Conservation (phyloP, 768 basidiomycete species). For the Punctularia strigosozonata region DNA sequence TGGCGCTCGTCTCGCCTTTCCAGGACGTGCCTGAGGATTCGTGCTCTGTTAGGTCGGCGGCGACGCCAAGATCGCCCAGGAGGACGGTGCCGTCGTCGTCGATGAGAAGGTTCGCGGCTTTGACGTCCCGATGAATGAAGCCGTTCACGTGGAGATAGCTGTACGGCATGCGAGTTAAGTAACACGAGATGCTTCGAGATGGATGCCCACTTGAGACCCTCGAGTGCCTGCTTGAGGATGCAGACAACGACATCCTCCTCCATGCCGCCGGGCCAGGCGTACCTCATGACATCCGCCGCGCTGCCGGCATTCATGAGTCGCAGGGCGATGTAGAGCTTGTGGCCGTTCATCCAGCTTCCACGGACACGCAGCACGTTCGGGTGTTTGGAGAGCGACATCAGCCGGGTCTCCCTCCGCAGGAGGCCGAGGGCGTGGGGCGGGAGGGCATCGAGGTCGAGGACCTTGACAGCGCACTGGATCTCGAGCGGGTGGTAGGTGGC, state of each 20-base stretch:
- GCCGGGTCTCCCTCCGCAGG: slow-evolving; percentile 73
- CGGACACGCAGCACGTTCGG: slow-evolving; percentile 90
- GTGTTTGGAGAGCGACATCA: slow-evolving; percentile 88
- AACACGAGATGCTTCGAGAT: slow-evolving; percentile 8
- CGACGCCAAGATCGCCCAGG: slow-evolving; percentile 87
- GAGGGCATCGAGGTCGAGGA: slow-evolving; percentile 76
- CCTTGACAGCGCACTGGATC: slow-evolving; percentile 73
- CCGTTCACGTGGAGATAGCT: slow-evolving; percentile 86
- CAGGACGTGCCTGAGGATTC: slow-evolving; percentile 7
- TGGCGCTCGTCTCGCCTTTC: slow-evolving; percentile 2
- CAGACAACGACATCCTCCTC: slow-evolving; percentile 83
- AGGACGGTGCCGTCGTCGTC: slow-evolving; percentile 87
- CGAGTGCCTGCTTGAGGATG: slow-evolving; percentile 73
- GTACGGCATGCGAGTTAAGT: slow-evolving; percentile 3
- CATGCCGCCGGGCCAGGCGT: slow-evolving; percentile 82
- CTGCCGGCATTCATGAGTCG: slow-evolving; percentile 87
- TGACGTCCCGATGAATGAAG: slow-evolving; percentile 88
- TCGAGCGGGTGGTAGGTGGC: slow-evolving; percentile 46
- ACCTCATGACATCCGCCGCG: slow-evolving; percentile 74
- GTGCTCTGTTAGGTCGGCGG: slow-evolving; percentile 71
- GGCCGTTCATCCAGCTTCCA: slow-evolving; percentile 79
- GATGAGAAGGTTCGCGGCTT: slow-evolving; percentile 87
- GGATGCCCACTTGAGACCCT: slow-evolving; percentile 69
- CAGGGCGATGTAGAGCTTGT: slow-evolving; percentile 76
- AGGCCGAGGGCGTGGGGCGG: slow-evolving; percentile 60